Conservation (phyloP, 2,329 filamentous ascomycete genomes). For the Cladosporium sp. region DNA sequence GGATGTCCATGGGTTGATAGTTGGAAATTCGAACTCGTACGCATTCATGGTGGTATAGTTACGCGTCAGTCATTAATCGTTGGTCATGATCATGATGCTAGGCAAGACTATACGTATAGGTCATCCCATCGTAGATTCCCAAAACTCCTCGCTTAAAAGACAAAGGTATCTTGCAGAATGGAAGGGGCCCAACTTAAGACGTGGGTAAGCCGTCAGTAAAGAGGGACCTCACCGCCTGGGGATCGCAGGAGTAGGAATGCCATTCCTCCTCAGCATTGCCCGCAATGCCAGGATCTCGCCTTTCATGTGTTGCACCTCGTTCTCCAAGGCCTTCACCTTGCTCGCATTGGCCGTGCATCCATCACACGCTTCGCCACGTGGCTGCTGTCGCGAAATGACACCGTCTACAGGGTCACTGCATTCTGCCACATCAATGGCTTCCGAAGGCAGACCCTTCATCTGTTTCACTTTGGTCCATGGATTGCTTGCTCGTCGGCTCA, state of each 20-base stretch:
- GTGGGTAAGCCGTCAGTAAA: conserved; percentile 9
- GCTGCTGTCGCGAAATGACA: background rate
- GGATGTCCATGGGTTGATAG: too few relatives aligned
- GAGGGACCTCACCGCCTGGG: conserved; percentile 20
- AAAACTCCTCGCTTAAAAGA: too few relatives aligned
- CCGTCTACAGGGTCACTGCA: background rate
- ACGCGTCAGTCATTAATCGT: background rate
- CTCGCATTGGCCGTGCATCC: conserved; percentile 18
- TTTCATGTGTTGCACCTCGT: conserved; percentile 25
- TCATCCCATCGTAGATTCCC: too few relatives aligned
- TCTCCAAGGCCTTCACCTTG: conserved; percentile 20
- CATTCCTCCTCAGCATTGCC: conserved; percentile 22
- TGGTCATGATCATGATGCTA: background rate
- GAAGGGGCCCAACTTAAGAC: too few relatives aligned
- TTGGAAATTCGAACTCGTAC: too few relatives aligned
- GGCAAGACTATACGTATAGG: too few relatives aligned
- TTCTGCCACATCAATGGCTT: background rate
- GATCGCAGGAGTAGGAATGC: conserved; percentile 21
- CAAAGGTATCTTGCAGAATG: too few relatives aligned
- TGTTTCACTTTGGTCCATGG: conserved; percentile 5
- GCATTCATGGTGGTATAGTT: background rate
- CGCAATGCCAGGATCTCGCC: conserved; percentile 26
- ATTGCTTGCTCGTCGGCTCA: conserved; percentile 4
- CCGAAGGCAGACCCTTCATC: conserved; percentile 13
- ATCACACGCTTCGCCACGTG: background rate